phyloP scores from a whole-genome alignment of 1,284 basidiomycete species.

The Cryptococcus neoformans region DNA sequence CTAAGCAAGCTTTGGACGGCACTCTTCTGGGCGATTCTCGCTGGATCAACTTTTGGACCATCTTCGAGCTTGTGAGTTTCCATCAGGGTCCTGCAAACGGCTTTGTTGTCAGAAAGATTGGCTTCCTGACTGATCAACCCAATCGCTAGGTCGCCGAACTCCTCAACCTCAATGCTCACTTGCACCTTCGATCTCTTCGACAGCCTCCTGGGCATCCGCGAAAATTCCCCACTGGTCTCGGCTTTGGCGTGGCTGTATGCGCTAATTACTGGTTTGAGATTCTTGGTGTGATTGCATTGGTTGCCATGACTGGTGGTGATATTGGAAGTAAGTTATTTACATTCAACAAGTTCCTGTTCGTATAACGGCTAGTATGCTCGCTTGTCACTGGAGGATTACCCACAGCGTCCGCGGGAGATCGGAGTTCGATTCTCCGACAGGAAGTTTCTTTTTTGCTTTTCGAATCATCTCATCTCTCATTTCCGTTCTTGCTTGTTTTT shows the following conservation, averaged over 20 bases:
- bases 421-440: not conserved
- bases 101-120: not conserved
- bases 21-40: constrained; percentile 64
- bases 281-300: constrained; percentile 71
- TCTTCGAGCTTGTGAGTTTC: constrained; percentile 69
- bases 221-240: constrained; percentile 72
- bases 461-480: not conserved
- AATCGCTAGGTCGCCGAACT: constrained; percentile 69
- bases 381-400: not conserved
- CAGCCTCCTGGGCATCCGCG: constrained; percentile 76
- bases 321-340: constrained; percentile 60
- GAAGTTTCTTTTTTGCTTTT: not conserved
- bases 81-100: not conserved
- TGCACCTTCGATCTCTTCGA: constrained; percentile 77
- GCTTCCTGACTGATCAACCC: constrained; percentile 4
- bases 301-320: constrained; percentile 70
- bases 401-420: not conserved
- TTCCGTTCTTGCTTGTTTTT: not conserved
- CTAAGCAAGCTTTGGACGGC: constrained; percentile 63
- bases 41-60: constrained; percentile 67
- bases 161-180: constrained; percentile 81
- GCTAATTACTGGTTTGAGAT: constrained; percentile 97
- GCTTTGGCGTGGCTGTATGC: constrained; percentile 79
- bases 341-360: not conserved
- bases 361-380: not conserved